Percentiles rank a stretch among this genome's conserved stretches.
Conservation (phyloP, 495 filamentous ascomycete species). For the Neurospora pannonica region DNA sequence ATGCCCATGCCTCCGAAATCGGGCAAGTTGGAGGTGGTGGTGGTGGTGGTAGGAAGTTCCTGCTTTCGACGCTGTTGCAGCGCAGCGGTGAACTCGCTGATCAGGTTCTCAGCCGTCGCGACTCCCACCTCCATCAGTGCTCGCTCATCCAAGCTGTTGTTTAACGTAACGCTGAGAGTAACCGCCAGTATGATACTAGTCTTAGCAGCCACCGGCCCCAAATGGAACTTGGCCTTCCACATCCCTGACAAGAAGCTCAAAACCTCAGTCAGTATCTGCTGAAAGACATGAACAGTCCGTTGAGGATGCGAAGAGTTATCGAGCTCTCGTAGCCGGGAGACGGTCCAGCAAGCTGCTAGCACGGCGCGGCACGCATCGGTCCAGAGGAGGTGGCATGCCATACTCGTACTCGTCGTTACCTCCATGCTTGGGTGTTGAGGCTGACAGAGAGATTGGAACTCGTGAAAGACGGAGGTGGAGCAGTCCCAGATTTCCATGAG, state of each 20-base stretch:
- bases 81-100: background rate
- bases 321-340: constrained; percentile 2
- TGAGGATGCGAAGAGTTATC: constrained; percentile 2
- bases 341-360: constrained; percentile 3
- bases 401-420: no score
- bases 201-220: constrained; percentile 9
- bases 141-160: background rate
- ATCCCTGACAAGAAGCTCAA: background rate
- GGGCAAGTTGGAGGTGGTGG: no score
- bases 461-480: constrained; percentile 7
- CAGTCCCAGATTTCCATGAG: constrained; percentile 15
- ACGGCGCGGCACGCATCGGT: constrained; percentile 8
- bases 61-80: no score
- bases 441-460: constrained; percentile 12
- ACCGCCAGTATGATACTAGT: constrained; percentile 2
- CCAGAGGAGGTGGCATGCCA: constrained; percentile 13
- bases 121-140: constrained; percentile 4
- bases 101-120: background rate
- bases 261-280: constrained; percentile 2
- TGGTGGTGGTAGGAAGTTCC: no score
- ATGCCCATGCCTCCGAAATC: no score
- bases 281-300: constrained; percentile 5
- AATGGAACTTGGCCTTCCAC: constrained; percentile 6
- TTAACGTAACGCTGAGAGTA: background rate
- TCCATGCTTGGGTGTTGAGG: no score